Evolutionary conservation across 2,329 filamentous ascomycete species (phyloP), one percentile per base, ranked within the genome.

Genomic region (Myotisia sp.): DNA sequence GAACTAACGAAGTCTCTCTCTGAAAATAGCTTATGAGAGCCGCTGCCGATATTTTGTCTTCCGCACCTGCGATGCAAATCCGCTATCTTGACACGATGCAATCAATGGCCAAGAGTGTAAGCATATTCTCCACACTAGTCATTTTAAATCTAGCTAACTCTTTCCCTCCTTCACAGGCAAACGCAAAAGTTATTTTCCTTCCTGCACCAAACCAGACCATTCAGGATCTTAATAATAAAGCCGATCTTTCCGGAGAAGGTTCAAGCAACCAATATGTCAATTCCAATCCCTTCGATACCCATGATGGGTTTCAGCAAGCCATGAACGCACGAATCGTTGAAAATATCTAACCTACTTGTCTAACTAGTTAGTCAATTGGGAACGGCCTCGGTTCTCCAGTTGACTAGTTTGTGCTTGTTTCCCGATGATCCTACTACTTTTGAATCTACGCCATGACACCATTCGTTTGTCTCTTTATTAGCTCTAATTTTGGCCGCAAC

Each of bases 51-150:
- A 94, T 95, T 47, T 62, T 98, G 32, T 82, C 75, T 42, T 84
- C 76, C 10, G 87, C 87, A 0, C 90, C 90, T 2, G 90, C 90
- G 47, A 98, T 98, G 90, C 86, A 94, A 64, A 93, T 93, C 64
- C 70, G 86, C 45, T 95, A 95, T 59, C 79, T 98, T 46, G 90
- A 98, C 64, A 86, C 90, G 3, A 95, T 95, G 87, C 90, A 95
- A 58, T 74, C 83, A 26, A 98, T 98, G 87, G 90, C 90, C 49
- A 95, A 94, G 71, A 74, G 74, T 0, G 83, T 34, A 34, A 34
- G 32, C 16, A 34, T 19, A 20, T 17, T 17, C 3, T 12, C 21
- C 24, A 34, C 13, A 12, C 23, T 32, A 16, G 20, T 9, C 3
- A 7, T 19, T 8, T 27, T 8, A 12, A 12, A 16, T 19, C 32